Conservation (phyloP, 768 basidiomycete species). For the Megacollybia marginata region DNA sequence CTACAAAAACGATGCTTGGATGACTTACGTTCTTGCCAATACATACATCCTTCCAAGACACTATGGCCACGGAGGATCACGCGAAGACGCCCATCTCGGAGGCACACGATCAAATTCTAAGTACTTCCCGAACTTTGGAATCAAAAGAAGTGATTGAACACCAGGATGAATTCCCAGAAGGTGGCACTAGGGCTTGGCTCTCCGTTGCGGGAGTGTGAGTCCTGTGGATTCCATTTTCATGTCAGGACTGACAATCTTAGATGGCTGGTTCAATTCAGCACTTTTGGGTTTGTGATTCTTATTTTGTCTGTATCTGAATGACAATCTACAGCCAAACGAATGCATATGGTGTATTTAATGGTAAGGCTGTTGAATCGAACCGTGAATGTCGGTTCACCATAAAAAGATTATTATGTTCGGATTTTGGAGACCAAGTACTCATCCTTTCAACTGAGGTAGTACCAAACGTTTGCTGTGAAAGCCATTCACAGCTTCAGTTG, state of each 20-base stretch:
- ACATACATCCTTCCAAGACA: no score
- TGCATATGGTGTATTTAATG: conserved; percentile 24
- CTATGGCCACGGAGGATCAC: no score
- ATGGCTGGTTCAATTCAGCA: background rate
- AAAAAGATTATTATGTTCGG: background rate
- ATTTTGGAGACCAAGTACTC: background rate
- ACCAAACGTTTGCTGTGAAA: background rate
- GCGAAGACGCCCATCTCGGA: no score
- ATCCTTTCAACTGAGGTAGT: background rate
- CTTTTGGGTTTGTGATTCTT: background rate
- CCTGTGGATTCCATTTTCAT: background rate
- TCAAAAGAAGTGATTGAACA: background rate
- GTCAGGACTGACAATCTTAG: background rate
- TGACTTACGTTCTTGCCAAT: no score
- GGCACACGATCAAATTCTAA: no score
- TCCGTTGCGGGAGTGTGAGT: conserved; percentile 36
- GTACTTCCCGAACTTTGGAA: no score
- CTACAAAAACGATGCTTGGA: no score
- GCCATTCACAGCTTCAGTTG: conserved; percentile 14
- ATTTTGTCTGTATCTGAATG: background rate
- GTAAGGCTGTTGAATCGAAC: conserved; percentile 1
- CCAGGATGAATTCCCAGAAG: conserved; percentile 23
- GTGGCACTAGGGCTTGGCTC: conserved; percentile 35
- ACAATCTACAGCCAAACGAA: conserved; percentile 13
- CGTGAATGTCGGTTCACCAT: background rate